Evolutionary conservation across 306 rosid species (phyloP), one percentile per base, ranked within the genome.

Genomic region (Begonia peltatifolia): DNA sequence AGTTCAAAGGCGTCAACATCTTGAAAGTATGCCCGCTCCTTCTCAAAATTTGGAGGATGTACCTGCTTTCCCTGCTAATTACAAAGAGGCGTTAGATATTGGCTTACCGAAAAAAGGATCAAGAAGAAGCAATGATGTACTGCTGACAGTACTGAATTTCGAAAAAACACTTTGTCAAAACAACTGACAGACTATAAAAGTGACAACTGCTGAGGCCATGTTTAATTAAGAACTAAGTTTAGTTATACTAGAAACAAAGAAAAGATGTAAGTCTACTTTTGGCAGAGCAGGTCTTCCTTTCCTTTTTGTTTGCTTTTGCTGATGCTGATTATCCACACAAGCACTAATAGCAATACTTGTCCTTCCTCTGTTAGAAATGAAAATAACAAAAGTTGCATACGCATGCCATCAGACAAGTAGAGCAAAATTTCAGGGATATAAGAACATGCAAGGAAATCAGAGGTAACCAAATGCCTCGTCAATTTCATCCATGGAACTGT

Each of bases 1-100:
- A 90, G 68, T 74, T 90, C 90, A 58, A 78, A 86, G 65, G 84
- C 94, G 74, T 90, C 97, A 66, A 90, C 87, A 71, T 83, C 87
- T 63, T 83, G 63, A 73, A 85, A 85, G 77, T 85, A 90, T 56
- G 61, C 61, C 57, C 54, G 78, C 73, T 85, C 94, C 71, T 71
- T 78, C 42, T 83, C 97, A 54, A 78, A 81, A 46, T 66, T 76
- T 7, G 78, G 80, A 53, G 76, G 68, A 55, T 64, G 61, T 50
- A 53, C 76, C 38, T 15, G 51, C 67, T 80, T 85, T 16, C 84
- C 76, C 95, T 85, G 67, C 10, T 15, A 65, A 57, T 42, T 20
- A 53, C 23, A 63, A 46, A 5, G 38, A 30, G 9, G 6, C 9
- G 38, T 30, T 30, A 30, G 38, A 30, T 30, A 30, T 7, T 5